These are phyloP conservation scores for Alternaria ventricosa DNA, from an alignment of 2,329 filamentous ascomycete species.

Conservation along the genomic window DNA sequence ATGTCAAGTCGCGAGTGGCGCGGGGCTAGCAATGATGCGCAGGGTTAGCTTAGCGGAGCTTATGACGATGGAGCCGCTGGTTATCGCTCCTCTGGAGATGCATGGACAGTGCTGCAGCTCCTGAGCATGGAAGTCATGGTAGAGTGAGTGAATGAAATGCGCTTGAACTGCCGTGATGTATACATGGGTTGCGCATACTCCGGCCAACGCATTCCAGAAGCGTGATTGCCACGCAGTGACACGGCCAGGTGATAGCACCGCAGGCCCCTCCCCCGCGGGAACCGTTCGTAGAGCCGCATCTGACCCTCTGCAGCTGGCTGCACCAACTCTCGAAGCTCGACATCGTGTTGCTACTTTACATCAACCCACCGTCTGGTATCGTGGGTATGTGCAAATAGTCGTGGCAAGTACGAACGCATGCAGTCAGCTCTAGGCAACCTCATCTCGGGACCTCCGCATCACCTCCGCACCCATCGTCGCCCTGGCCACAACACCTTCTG, in stretches of 20 bases:
- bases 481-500: slow-evolving; percentile 1
- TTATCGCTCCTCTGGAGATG: background rate
- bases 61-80: slow-evolving; percentile 4
- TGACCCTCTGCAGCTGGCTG: slow-evolving; percentile 12
- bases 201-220: background rate
- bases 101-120: background rate
- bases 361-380: background rate
- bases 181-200: background rate
- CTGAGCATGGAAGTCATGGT: background rate
- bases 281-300: slow-evolving; percentile 9
- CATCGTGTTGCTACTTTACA: background rate
- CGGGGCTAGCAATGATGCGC: slow-evolving; percentile 4
- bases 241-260: slow-evolving; percentile 14
- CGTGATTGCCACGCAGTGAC: slow-evolving; percentile 5
- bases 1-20: slow-evolving; percentile 4
- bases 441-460: slow-evolving; percentile 18
- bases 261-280: slow-evolving; percentile 10
- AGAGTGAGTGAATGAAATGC: background rate
- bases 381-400: background rate
- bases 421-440: slow-evolving; percentile 19
- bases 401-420: slow-evolving; percentile 13
- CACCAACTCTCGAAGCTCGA: background rate
- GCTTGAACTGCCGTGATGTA: background rate
- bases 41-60: slow-evolving; percentile 8
- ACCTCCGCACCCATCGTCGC: slow-evolving; percentile 20